Evolutionary conservation across 305 asterid genomes (phyloP), one percentile per base, ranked within the genome.

Genomic region (Fraxinus greggii): DNA sequence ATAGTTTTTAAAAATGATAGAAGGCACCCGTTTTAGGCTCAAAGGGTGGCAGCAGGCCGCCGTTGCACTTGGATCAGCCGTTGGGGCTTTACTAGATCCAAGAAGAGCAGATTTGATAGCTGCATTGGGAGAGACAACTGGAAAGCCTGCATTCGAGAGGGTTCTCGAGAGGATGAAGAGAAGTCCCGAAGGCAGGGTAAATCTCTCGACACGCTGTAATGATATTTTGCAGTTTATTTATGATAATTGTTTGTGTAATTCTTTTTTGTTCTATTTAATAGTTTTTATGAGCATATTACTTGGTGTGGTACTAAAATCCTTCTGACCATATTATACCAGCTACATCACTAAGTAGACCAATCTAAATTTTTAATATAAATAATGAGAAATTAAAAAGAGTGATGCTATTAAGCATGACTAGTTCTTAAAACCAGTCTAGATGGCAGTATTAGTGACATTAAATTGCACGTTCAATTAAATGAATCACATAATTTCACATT

Each of bases 61-160:
- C 0, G 94, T 95, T 78, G 97, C 98, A 15, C 88, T 92, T 84
- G 97, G 98, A 81, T 94, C 98, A 13, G 97, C 97, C 0, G 85
- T 93, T 7, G 99, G 98, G 67, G 95, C 97, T 0, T 78, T 95
- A 84, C 77, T 94, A 87, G 98, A 95, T 86, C 99, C 97, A 9
- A 87, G 98, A 48, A 86, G 97, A 88, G 98, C 97, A n/a, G 97
- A 95, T 82, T 89, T 94, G 80, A 92, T 95, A 79, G 97, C 97
- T 89, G 97, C 99, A 1, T 86, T 94, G 19, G 99, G 99, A 21
- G 98, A 95, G 85, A 94, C 99, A 6, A 95, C 97, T 3, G 98
- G 99, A 45, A 89, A 84, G 82, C 96, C 97, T 72, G 97, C 97
- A 78, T 94, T 95, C 70, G 88, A 92, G 82, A 90, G 93, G 87